Base-by-base conservation (phyloP, 1,284 basidiomycete genomes). In the Ceratobasidium papillatum region DNA sequence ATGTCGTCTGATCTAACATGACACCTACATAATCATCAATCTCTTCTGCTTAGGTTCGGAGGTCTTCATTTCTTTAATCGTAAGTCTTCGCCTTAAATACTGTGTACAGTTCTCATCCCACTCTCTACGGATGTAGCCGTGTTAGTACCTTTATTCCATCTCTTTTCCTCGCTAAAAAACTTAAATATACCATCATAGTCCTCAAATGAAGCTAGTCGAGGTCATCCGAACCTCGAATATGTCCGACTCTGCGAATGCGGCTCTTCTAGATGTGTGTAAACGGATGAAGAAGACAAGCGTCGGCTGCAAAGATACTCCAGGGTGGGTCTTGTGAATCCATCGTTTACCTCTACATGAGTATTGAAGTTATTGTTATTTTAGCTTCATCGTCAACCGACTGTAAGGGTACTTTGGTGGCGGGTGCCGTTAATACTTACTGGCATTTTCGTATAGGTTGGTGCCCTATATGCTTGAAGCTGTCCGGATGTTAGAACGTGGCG, bases 171-270 rank as follows among this genome's bases (percentile, higher is more conserved):
- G 9, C n/a, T 4, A 4, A 7, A 17, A 51, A 47, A 68, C 30
- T 38, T 38, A 34, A n/a, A 30, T 25, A 41, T 49, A 22, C 58
- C 17, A 9, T 27, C 43, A 4, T 54, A 78, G 77, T 79, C 81
- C 82, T 77, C 85, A 86, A 76, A 88, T 88, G 87, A 87, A 87
- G 80, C 83, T 86, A 45, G 85, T 88, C 63, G 87, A 88, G 81
- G 82, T 88, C 75, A 84, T 88, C 74, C 81, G 83, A 58, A 86
- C 86, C 27, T 76, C 79, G 41, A 76, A 85, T 72, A 88, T 87
- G 19, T 82, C 81, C 27, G 81, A 84, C n/a, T 82, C 82, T 65
- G 85, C 85, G 0, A 84, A 82, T 73, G 78, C 84, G 34, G 80
- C 85, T 1, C 80, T 88, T 11, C 79, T 83, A 12, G 84, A 83